phyloP scores from a whole-genome alignment of 768 basidiomycete genomes.

The Russula vinacea region DNA sequence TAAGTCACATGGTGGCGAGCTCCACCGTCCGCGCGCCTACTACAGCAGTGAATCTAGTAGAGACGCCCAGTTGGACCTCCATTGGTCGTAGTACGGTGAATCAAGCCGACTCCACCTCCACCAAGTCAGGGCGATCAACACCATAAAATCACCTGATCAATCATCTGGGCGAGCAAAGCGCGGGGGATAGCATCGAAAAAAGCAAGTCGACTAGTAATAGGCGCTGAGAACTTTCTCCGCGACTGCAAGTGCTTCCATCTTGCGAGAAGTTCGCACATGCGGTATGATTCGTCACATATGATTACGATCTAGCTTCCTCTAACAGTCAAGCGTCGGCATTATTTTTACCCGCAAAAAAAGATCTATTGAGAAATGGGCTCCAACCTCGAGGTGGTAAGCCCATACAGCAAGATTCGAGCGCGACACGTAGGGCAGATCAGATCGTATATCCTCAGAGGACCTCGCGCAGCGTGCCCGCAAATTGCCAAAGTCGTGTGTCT shows the following conservation, averaged over 20 bases:
- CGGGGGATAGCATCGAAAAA: neutral
- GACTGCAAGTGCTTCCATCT: neutral
- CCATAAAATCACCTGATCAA: neutral
- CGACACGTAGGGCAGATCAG: neutral
- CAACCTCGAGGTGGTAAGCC: no score
- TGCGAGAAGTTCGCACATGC: neutral
- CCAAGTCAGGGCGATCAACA: neutral
- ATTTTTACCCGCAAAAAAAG: neutral
- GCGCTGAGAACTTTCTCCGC: neutral
- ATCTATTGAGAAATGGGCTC: neutral
- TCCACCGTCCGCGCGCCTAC: neutral
- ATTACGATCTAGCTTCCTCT: no score
- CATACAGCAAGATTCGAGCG: no score
- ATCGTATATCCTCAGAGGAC: slow-evolving; percentile 41
- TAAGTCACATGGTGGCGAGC: neutral
- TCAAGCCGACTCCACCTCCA: no score
- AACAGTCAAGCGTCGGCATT: neutral
- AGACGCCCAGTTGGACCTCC: neutral
- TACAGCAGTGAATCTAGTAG: neutral
- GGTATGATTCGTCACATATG: neutral
- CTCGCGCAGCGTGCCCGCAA: slow-evolving; percentile 62
- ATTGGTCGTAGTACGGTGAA: neutral
- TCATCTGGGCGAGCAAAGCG: neutral
- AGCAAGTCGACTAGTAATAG: neutral
- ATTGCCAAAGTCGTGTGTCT: slow-evolving; percentile 66